Evolutionary conservation across 768 basidiomycete species (phyloP).

Genomic region (Boletus rubescentipes): DNA sequence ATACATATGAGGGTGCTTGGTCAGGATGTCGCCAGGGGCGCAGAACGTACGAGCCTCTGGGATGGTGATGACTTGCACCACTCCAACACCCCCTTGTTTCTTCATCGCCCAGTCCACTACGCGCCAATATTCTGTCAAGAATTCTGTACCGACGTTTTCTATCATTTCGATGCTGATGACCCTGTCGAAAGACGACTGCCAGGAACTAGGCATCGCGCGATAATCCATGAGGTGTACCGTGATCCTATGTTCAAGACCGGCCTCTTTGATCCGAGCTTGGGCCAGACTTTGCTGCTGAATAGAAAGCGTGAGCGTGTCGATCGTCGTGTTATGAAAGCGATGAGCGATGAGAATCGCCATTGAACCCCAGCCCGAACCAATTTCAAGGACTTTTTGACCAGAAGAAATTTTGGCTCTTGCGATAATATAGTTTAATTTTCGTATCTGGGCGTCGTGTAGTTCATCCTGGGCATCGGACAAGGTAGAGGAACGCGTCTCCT

Average conservation of each 20-base stretch:
- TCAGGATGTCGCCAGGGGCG: background rate
- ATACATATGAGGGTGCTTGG: background rate
- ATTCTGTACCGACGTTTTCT: background rate
- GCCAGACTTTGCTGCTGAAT: background rate
- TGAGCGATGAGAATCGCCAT: background rate
- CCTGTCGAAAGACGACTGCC: background rate
- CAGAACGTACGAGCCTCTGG: background rate
- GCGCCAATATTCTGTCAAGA: background rate
- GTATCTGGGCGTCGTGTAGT: background rate
- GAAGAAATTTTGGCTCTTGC: background rate
- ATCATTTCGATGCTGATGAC: background rate
- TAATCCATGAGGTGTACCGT: conserved; percentile 1
- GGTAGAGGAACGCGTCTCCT: background rate
- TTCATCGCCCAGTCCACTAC: background rate
- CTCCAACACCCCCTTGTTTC: background rate
- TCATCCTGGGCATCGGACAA: background rate
- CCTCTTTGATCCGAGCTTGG: background rate
- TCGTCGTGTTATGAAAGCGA: background rate
- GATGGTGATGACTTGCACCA: background rate
- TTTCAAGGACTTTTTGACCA: background rate
- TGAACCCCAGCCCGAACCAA: background rate
- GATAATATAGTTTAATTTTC: background rate
- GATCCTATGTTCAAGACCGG: background rate
- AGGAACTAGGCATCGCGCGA: conserved; percentile 1
- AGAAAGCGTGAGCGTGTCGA: background rate